Evolutionary conservation across 345 rosid genomes (phyloP), one percentile per base, ranked within the genome.

Genomic region (Tarenaya hassleriana): DNA sequence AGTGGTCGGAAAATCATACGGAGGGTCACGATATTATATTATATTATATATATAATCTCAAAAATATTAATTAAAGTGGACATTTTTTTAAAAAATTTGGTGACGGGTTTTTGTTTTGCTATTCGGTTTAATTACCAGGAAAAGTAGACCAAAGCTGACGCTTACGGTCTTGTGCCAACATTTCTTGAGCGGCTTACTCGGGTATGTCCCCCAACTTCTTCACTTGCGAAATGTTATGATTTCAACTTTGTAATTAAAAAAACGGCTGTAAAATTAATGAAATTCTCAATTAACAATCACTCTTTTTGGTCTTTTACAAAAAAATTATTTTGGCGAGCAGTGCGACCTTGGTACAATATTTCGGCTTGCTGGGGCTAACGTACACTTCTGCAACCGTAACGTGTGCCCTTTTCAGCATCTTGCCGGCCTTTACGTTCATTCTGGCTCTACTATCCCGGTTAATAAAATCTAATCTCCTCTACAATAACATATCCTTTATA

Each of bases 331-430:
- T n/a, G n/a, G n/a, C n/a, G n/a, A n/a, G 12, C 68, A 80, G 86
- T 61, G 82, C 69, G 18, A 76, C 77, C 48, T 58, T 80, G 39
- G 50, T 67, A 13, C 82, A 74, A 33, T 77, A 64, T 51, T 70
- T 64, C 66, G 77, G 72, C 61, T 74, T 80, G 42, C 63, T 75
- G 17, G 86, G 86, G 13, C 69, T 80, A 44, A 65, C 77, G 54
- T 68, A 70, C 51, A 80, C 86, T 56, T 77, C 86, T 5, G 78
- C 83, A 50, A 75, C 83, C 3, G 76, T 75, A 32, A 29, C 86
- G 9, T 65, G 80, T 70, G 86, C 83, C 42, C 65, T 80, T 58
- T 13, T 66, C 38, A 80, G 77, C 67, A 47, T 75, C 73, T 76
- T 77, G 34, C 86, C 86, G 35, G 86, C 75, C 33, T 48, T 77